These are phyloP conservation scores for Catharanthus roseus DNA, from an alignment of 257 asterid genomes.

Conservation along the genomic window DNA sequence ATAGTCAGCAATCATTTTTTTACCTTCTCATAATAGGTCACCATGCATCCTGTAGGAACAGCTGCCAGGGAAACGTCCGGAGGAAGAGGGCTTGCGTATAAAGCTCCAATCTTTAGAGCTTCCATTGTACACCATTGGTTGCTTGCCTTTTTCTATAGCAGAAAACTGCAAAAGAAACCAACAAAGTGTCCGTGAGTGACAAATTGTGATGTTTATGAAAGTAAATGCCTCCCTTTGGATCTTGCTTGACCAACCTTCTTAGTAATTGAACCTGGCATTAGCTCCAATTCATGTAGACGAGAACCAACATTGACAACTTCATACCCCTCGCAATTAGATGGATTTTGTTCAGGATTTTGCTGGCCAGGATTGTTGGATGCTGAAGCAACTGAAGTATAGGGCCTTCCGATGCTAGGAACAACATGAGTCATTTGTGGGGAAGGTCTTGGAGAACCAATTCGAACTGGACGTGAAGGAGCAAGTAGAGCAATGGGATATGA, in stretches of 20 bases:
- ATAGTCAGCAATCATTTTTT: not conserved
- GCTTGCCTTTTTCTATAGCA: slow-evolving; percentile 18
- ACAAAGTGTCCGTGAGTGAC: not conserved
- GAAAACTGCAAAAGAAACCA: slow-evolving; percentile 7
- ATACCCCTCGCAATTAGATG: not conserved
- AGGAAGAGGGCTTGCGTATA: slow-evolving; percentile 4
- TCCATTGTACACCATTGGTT: not conserved
- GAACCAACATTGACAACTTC: not conserved
- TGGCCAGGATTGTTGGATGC: slow-evolving; percentile 13
- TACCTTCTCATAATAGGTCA: not conserved
- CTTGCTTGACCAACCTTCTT: slow-evolving; percentile 13
- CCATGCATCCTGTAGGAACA: not conserved
- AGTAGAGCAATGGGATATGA: slow-evolving; percentile 14
- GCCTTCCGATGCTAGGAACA: not conserved
- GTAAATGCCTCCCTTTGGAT: not conserved
- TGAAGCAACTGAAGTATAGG: slow-evolving; percentile 8
- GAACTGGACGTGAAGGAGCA: slow-evolving; percentile 6
- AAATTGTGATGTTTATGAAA: not conserved
- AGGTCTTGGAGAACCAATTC: slow-evolving; percentile 8
- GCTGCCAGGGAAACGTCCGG: not conserved
- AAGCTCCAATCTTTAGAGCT: not conserved
- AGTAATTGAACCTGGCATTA: slow-evolving; percentile 22
- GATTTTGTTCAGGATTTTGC: slow-evolving; percentile 7
- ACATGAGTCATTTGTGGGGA: slow-evolving; percentile 11
- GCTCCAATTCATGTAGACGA: slow-evolving; percentile 26